Evolutionary conservation across 116 monocot species (phyloP), one percentile per base, ranked within the genome.

Genomic region (Papilionanthe hybrid): DNA sequence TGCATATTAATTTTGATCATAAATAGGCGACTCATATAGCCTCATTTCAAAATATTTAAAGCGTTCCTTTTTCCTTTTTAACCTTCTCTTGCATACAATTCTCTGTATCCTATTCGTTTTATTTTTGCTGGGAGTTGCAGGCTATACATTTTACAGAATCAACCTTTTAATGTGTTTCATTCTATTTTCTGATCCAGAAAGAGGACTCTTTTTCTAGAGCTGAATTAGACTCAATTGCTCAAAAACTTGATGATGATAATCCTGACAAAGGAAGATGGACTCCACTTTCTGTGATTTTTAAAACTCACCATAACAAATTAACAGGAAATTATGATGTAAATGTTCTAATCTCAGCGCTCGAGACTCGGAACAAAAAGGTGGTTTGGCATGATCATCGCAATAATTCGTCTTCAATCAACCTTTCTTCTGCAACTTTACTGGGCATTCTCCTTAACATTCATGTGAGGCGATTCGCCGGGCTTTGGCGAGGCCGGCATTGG

Each of bases 251-350:
- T 41, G 53, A 55, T 56, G 81, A 85, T 42, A 83, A 96, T 81
- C 89, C 90, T 66, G 69, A 79, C 55, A 81, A 75, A 77, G 79
- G 77, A 37, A 86, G 69, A 22, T 90, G 93, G 93, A 82, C 76
- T 56, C 96, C 92, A n/a, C 79, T 91, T n/a, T 93, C 95, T 1
- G 2, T 87, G 5, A 58, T 96, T 49, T 90, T 92, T 71, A 92
- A 88, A 67, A 89, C 96, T 42, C 97, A 98, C 80, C 91, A 92
- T 45, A 94, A 98, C 69, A 42, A 50, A 7, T 77, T 94, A 56
- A 94, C 94, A 1, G 97, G 92, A 83, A 94, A 94, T 82, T 98
- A 98, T 77, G 94, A 98, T 76, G 92, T 89, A n/a, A 94, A 98
- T 84, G 98, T 98, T 27, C 93, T 98, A 15, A 91, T 98, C 53